Conservation (phyloP, 805 yeast species). For the Wickerhamiella musiphila region DNA sequence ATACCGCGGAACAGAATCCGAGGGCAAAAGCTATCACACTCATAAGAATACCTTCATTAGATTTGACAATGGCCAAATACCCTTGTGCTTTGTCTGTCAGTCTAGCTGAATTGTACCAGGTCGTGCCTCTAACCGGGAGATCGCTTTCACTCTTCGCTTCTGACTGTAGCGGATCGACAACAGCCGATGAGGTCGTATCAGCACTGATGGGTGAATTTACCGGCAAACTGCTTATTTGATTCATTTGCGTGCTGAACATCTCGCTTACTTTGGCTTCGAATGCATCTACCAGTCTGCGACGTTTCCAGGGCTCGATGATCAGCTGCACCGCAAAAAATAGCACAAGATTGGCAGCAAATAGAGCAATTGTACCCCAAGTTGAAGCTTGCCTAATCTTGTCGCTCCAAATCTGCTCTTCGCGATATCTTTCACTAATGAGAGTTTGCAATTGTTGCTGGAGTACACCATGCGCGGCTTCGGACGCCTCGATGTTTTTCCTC, state of each 20-base stretch:
- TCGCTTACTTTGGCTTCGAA: constrained; percentile 65
- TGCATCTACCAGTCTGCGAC: constrained; percentile 59
- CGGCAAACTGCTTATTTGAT: no score
- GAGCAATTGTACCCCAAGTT: constrained; percentile 88
- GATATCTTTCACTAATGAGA: constrained; percentile 73
- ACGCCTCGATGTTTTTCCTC: constrained; percentile 33
- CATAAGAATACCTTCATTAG: no score
- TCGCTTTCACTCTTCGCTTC: no score
- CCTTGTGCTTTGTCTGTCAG: no score
- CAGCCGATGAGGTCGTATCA: no score
- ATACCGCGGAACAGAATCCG: no score
- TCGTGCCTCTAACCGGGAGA: no score
- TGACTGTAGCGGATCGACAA: no score
- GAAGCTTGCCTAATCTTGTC: constrained; percentile 88
- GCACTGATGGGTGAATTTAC: no score
- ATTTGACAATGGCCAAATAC: no score
- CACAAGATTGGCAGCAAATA: constrained; percentile 73
- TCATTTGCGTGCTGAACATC: constrained; percentile 8
- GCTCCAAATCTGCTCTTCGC: constrained; percentile 96
- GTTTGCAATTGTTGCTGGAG: constrained; percentile 51
- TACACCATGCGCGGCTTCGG: constrained; percentile 38
- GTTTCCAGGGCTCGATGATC: constrained; percentile 86
- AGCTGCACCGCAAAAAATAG: constrained; percentile 70
- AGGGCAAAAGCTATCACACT: no score
- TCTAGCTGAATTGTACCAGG: no score